phyloP scores from a whole-genome alignment of 2,329 filamentous ascomycete genomes.

The Elsinoe arachidis region DNA sequence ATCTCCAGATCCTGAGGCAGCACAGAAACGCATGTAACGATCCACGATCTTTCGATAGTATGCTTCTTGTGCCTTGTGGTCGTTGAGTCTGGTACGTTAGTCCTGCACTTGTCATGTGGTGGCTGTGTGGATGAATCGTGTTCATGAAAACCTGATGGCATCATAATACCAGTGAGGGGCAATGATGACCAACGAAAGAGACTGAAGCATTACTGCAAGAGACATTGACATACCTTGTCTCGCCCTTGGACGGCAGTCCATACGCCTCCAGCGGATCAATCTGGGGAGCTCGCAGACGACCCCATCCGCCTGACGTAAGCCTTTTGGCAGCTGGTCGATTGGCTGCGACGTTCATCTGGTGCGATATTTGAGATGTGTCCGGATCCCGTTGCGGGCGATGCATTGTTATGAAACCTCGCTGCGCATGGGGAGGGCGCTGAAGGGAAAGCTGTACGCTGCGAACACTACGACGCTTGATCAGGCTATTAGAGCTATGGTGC shows the following conservation, averaged over 20 bases:
- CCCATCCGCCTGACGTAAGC: slow-evolving; percentile 51
- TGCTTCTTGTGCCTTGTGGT: slow-evolving; percentile 68
- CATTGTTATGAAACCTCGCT: not conserved
- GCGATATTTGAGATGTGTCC: not conserved
- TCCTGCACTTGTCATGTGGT: too few relatives aligned
- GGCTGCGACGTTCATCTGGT: slow-evolving; percentile 4
- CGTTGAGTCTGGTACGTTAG: slow-evolving; percentile 35
- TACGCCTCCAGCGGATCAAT: slow-evolving; percentile 71
- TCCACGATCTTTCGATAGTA: slow-evolving; percentile 85
- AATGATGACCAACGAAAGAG: not conserved
- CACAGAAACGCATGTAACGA: slow-evolving; percentile 84
- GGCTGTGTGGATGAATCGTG: too few relatives aligned
- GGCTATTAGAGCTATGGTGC: too few relatives aligned
- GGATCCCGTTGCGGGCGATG: slow-evolving; percentile 8
- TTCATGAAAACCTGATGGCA: too few relatives aligned
- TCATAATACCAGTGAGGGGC: too few relatives aligned
- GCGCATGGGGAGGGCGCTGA: not conserved
- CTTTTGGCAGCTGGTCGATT: slow-evolving; percentile 24
- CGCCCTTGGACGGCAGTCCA: slow-evolving; percentile 84
- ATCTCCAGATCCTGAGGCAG: slow-evolving; percentile 59
- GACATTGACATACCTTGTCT: slow-evolving; percentile 55
- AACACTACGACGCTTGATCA: too few relatives aligned
- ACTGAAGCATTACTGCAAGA: not conserved
- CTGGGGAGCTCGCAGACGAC: slow-evolving; percentile 62
- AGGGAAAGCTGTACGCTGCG: too few relatives aligned